phyloP scores from a whole-genome alignment of 164 flowering plant species.

The Nymphaea thermarum region DNA sequence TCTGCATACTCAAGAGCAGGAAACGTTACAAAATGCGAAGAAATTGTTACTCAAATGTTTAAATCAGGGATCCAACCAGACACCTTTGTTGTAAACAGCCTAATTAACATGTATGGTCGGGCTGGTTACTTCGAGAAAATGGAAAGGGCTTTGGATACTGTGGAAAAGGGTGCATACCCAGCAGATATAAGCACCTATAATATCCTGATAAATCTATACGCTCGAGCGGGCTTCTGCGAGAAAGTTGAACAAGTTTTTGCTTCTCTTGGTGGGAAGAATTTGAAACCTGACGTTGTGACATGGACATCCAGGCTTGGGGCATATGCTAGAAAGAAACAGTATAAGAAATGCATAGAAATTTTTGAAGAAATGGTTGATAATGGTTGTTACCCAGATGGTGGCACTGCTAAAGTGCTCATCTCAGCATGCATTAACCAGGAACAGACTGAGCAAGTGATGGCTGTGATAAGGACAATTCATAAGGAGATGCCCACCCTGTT shows the following conservation, averaged over 20 bases:
- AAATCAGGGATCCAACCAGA: constrained; percentile 62
- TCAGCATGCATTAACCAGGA: constrained; percentile 71
- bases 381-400: constrained; percentile 84
- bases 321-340: constrained; percentile 72
- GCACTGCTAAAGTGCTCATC: constrained; percentile 72
- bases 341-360: constrained; percentile 58
- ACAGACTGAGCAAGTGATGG: constrained; percentile 65
- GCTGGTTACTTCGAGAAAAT: constrained; percentile 65
- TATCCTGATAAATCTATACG: constrained; percentile 66
- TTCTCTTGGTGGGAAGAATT: constrained; percentile 33
- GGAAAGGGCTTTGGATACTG: constrained; percentile 52
- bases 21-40: constrained; percentile 58
- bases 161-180: constrained; percentile 41
- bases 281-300: constrained; percentile 68
- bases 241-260: constrained; percentile 57
- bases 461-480: constrained; percentile 69
- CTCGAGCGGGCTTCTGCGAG: constrained; percentile 62
- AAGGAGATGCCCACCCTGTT: constrained; percentile 24
- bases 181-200: constrained; percentile 81
- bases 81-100: constrained; percentile 64
- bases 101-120: constrained; percentile 72
- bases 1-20: constrained; percentile 59
- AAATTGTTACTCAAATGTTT: constrained; percentile 59
- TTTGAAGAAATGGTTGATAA: constrained; percentile 88
- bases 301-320: constrained; percentile 86